These are phyloP conservation scores for Lentinus brumalis DNA, from an alignment of 768 basidiomycete genomes.

Conservation along the genomic window DNA sequence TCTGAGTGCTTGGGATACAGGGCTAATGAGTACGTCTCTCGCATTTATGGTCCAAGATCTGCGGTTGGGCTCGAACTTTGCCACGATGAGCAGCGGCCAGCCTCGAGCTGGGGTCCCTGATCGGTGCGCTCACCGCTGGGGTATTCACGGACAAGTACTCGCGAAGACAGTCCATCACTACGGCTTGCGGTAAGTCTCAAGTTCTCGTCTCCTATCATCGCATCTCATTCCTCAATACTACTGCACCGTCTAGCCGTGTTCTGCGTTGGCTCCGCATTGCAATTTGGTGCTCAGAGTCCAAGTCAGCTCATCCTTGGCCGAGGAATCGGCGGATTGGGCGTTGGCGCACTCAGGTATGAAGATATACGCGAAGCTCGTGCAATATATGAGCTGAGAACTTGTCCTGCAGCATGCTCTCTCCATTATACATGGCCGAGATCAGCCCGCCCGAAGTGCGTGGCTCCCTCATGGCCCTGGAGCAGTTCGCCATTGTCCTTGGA, in stretches of 20 bases:
- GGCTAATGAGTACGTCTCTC: slow-evolving; percentile 66
- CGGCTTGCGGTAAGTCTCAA: slow-evolving; percentile 61
- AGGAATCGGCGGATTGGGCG: slow-evolving; percentile 75
- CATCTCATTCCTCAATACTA: neutral
- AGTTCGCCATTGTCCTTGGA: slow-evolving; percentile 78
- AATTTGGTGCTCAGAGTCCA: slow-evolving; percentile 60
- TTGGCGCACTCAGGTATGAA: slow-evolving; percentile 57
- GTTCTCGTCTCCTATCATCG: neutral
- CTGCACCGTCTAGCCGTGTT: slow-evolving; percentile 53
- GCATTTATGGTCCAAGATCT: neutral
- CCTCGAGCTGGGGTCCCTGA: slow-evolving; percentile 75
- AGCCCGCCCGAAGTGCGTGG: slow-evolving; percentile 79
- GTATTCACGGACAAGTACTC: slow-evolving; percentile 70
- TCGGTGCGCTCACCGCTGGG: slow-evolving; percentile 71
- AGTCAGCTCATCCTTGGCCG: slow-evolving; percentile 66
- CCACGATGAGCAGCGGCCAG: slow-evolving; percentile 61
- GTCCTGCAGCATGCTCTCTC: slow-evolving; percentile 65
- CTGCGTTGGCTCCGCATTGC: slow-evolving; percentile 70
- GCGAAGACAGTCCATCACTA: slow-evolving; percentile 64
- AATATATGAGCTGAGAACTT: neutral
- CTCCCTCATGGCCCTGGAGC: slow-evolving; percentile 78
- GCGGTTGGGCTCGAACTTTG: neutral
- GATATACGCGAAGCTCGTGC: neutral
- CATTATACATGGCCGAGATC: slow-evolving; percentile 85
- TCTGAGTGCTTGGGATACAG: slow-evolving; percentile 70